Conservation (phyloP, 306 rosid species). For the Quercus rubra region DNA sequence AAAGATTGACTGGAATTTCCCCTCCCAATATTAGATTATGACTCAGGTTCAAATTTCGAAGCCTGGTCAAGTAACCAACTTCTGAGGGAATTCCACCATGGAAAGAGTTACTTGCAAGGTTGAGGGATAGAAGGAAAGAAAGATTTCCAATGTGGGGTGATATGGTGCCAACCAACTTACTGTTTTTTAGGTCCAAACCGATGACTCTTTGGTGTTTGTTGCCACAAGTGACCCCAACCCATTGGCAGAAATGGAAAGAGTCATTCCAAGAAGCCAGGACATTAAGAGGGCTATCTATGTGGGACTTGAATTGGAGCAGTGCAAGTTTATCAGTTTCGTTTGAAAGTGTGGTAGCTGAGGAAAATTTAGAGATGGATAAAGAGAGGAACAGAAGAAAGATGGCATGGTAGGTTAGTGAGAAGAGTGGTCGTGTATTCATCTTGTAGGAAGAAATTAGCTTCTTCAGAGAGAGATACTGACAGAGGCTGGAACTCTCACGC, state of each 20-base stretch:
- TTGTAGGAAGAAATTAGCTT: background rate
- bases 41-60: background rate
- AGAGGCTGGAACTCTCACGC: no score
- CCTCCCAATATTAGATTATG: background rate
- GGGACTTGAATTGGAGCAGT: constrained; percentile 3
- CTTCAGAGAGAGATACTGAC: no score
- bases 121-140: background rate
- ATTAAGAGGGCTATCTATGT: background rate
- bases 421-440: background rate
- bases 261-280: constrained; percentile 7
- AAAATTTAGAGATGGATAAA: background rate
- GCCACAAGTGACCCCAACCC: constrained; percentile 13
- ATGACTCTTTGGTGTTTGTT: constrained; percentile 8
- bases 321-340: background rate
- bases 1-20: background rate
- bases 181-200: background rate
- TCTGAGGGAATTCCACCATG: background rate
- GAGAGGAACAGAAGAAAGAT: background rate
- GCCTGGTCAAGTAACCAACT: background rate
- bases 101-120: background rate
- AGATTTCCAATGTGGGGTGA: constrained; percentile 10
- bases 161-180: background rate
- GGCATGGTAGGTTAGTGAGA: background rate
- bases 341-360: background rate
- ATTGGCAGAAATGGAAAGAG: constrained; percentile 9